phyloP scores from a whole-genome alignment of 176 grass and related monocot genomes.

The Musa beccarii region DNA sequence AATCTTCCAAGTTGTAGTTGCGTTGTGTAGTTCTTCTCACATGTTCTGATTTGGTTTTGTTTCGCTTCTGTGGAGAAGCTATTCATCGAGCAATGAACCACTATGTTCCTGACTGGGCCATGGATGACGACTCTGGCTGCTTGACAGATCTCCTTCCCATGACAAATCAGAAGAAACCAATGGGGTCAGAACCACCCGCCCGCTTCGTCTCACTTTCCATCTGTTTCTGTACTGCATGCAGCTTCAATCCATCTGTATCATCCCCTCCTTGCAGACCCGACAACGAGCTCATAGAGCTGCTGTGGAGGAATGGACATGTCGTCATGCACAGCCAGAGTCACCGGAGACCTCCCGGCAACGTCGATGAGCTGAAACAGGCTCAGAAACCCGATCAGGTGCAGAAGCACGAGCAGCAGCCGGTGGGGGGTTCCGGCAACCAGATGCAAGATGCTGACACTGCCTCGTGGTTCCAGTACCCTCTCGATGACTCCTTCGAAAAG shows the following conservation, averaged over 20 bases:
- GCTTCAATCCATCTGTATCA: too few relatives aligned
- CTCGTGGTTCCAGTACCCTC: constrained; percentile 40
- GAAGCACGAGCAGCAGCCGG: not conserved
- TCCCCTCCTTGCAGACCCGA: constrained; percentile 26
- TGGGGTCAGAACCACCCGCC: constrained; percentile 19
- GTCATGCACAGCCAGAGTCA: constrained; percentile 51
- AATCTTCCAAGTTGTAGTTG: not conserved
- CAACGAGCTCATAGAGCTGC: constrained; percentile 60
- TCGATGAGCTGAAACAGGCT: not conserved
- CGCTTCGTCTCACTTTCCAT: too few relatives aligned
- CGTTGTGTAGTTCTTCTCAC: not conserved
- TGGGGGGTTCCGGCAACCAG: constrained; percentile 26
- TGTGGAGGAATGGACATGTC: constrained; percentile 70
- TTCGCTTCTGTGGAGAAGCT: not conserved
- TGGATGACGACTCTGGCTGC: constrained; percentile 26
- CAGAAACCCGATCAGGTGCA: constrained; percentile 5
- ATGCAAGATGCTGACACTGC: constrained; percentile 27
- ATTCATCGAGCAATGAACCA: constrained; percentile 10
- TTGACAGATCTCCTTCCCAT: constrained; percentile 23
- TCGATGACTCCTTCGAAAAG: constrained; percentile 43
- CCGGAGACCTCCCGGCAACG: not conserved
- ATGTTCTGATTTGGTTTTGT: constrained; percentile 4
- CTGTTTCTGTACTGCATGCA: too few relatives aligned
- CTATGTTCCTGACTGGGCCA: constrained; percentile 28
- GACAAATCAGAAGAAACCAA: constrained; percentile 23